Evolutionary conservation across 371 early-diverging fungal species (phyloP).

Genomic region (Fennellomyces sp.): DNA sequence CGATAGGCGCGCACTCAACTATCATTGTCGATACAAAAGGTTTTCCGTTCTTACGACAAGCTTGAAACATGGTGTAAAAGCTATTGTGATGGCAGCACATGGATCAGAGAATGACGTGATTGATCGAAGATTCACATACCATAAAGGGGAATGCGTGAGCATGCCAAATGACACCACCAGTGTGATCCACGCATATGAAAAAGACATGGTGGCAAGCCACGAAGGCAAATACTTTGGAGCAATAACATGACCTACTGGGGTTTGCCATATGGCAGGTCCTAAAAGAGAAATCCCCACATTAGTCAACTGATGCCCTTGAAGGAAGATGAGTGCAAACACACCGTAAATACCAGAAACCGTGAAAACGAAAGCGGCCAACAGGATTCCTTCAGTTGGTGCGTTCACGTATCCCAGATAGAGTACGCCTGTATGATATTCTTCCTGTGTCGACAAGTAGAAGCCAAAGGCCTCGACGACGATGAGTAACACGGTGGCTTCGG

Average conservation of each 20-base stretch:
- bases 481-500: slow-evolving; percentile 65
- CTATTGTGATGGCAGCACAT: slow-evolving; percentile 7
- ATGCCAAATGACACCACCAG: slow-evolving; percentile 60
- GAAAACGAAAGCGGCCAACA: slow-evolving; percentile 73
- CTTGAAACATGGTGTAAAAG: slow-evolving; percentile 63
- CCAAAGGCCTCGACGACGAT: slow-evolving; percentile 69
- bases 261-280: slow-evolving; percentile 37
- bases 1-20: slow-evolving; percentile 65
- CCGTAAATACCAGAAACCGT: slow-evolving; percentile 70
- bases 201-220: slow-evolving; percentile 38
- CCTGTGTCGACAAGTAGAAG: slow-evolving; percentile 95
- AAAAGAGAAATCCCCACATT: neutral
- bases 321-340: slow-evolving; percentile 1
- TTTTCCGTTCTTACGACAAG: slow-evolving; percentile 65
- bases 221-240: slow-evolving; percentile 25
- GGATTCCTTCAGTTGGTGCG: slow-evolving; percentile 95
- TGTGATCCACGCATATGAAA: slow-evolving; percentile 57
- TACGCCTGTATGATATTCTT: slow-evolving; percentile 94
- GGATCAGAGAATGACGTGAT: neutral
- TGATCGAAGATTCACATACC: slow-evolving; percentile 32
- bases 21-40: slow-evolving; percentile 63
- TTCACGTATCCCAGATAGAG: slow-evolving; percentile 93
- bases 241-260: slow-evolving; percentile 16
- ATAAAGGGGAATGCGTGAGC: slow-evolving; percentile 68
- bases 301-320: neutral